Evolutionary conservation across 352 stramenopile species (phyloP), one percentile per base, ranked within the genome.

Genomic region (Phytophthora nicotianae): DNA sequence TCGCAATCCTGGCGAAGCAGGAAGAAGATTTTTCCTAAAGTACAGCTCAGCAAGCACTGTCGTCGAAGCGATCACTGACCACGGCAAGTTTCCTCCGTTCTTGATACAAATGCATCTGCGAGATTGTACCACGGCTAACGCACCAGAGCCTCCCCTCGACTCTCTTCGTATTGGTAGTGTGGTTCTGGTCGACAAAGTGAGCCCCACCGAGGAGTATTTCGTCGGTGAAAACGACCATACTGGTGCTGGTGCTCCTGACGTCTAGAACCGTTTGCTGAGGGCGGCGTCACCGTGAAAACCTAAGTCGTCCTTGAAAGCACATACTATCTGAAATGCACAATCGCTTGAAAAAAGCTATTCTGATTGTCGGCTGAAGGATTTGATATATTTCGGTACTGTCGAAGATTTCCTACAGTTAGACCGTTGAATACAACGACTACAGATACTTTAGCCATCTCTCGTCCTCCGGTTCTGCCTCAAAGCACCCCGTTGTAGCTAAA

Each of bases 381-480:
- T n/a, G n/a, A n/a, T n/a, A n/a, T n/a, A n/a, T n/a, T n/a, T n/a
- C n/a, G n/a, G n/a, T n/a, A n/a, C n/a, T 29, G 24, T 29, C 24
- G 24, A 29, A 29, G 24, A 4, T 4, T 29, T 7, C 24, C 24
- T 29, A 29, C 24, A 29, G n/a, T n/a, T n/a, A n/a, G n/a, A n/a
- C 7, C 24, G 24, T 29, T 29, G 24, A 29, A 29, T 4, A 29
- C 24, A 29, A 38, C 13, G 9, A 3, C 13, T 68, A 57, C 35
- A 68, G 19, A 24, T 64, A 64, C 10, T n/a, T 16, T 3, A 73
- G 43, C 57, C 67, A 72, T n/a, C 72, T 75, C 10, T 68, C 35
- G n/a, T 72, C 67, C 37, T 75, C 62, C n/a, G 52, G 17, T 3
- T 70, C 43, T 4, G 59, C 27, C 13, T 76, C 50, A 24, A 76